Percentiles rank a stretch among this genome's conserved stretches.
phyloP scores from a whole-genome alignment of 108 stramenopile genomes.

The Skeletonema menzelii region DNA sequence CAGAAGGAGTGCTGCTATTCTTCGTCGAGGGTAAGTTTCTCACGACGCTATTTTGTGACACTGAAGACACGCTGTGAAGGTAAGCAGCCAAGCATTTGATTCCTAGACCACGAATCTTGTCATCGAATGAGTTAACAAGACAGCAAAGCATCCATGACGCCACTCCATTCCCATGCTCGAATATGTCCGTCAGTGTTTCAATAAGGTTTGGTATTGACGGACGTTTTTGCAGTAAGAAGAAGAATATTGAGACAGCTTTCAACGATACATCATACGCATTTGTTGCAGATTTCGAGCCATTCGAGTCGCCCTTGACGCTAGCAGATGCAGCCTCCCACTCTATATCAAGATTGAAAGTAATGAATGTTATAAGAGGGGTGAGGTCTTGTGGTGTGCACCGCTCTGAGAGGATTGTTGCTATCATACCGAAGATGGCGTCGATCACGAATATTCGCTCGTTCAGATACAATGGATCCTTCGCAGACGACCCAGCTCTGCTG shows the following conservation, averaged over 20 bases:
- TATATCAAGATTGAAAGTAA: conserved; percentile 55
- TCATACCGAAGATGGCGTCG: conserved; percentile 60
- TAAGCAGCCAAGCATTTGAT: conserved; percentile 66
- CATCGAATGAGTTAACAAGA: conserved; percentile 71
- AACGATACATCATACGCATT: conserved; percentile 24
- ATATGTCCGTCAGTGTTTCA: conserved; percentile 46
- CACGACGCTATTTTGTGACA: not conserved
- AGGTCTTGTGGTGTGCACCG: conserved; percentile 43
- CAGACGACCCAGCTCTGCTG: not conserved
- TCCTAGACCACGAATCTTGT: conserved; percentile 62
- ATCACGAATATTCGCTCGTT: conserved; percentile 48
- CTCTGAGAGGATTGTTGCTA: conserved; percentile 47
- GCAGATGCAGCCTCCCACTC: conserved; percentile 51
- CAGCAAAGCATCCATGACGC: conserved; percentile 77
- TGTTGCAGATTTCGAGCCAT: conserved; percentile 24
- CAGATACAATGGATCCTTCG: conserved; percentile 21
- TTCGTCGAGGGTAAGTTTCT: conserved; percentile 7
- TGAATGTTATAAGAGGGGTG: conserved; percentile 49
- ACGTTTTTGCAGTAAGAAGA: conserved; percentile 44
- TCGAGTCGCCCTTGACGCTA: conserved; percentile 5
- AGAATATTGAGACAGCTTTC: conserved; percentile 42
- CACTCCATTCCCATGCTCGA: conserved; percentile 52
- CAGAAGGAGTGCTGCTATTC: conserved; percentile 7
- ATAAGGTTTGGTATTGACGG: conserved; percentile 31
- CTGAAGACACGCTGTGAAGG: conserved; percentile 33